Conservation (phyloP, 177 flowering plant genomes). For the Vitis hybrid region DNA sequence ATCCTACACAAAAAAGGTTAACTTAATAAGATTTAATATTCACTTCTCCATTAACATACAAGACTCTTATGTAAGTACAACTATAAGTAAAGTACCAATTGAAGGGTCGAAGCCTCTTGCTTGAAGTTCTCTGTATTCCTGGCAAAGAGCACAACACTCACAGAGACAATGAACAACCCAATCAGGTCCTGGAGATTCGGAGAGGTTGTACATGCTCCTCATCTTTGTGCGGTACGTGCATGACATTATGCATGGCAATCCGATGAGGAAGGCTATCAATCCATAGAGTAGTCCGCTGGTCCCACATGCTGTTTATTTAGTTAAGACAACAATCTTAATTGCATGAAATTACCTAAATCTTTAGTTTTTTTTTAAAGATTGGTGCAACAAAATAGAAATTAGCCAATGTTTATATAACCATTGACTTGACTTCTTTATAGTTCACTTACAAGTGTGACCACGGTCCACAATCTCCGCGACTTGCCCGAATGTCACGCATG, state of each 20-base stretch:
- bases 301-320: slow-evolving; percentile 13
- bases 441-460: slow-evolving; percentile 24
- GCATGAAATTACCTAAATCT: neutral
- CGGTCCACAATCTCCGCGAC: slow-evolving; percentile 31
- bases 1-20: too few species aligned
- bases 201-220: slow-evolving; percentile 16
- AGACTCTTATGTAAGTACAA: too few species aligned
- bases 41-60: too few species aligned
- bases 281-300: slow-evolving; percentile 20
- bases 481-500: slow-evolving; percentile 36
- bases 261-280: neutral
- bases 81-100: slow-evolving; percentile 12
- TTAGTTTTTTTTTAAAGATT: neutral
- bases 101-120: slow-evolving; percentile 22
- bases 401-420: neutral
- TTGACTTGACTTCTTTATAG: neutral
- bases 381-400: neutral
- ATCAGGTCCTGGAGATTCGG: slow-evolving; percentile 24
- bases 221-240: slow-evolving; percentile 24
- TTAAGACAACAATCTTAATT: neutral
- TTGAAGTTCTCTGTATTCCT: slow-evolving; percentile 27
- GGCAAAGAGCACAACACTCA: slow-evolving; percentile 27
- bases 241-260: slow-evolving; percentile 19
- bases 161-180: slow-evolving; percentile 22
- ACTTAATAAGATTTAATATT: too few species aligned